Base-by-base conservation (phyloP, 495 filamentous ascomycete species). In the Emericellopsis terricola region DNA sequence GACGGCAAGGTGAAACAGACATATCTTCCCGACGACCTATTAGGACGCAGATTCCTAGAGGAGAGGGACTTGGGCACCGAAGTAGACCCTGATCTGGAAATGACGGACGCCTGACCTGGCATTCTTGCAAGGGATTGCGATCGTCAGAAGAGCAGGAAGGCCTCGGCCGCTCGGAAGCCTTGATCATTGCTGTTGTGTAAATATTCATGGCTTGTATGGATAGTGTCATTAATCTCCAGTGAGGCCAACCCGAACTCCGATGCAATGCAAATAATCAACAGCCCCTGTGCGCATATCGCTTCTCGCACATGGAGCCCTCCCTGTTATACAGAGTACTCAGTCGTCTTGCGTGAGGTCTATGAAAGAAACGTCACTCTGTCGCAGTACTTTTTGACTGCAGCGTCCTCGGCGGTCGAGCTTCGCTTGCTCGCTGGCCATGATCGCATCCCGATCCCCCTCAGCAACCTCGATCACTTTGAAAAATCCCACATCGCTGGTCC, bases 1-100 rank as follows among this genome's bases (percentile, higher is more conserved):
- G 73, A 84, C 40, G 89, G 89, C n/a, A 70, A 60, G 45, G 85
- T 94, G 13, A 65, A 61, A 44, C 89, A 97, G 55, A 80, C 89
- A 30, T 97, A 97, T 57, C 51, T 97, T 11, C 89, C 89, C 0
- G 75, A 78, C 35, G 62, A 65, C 38, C 49, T 97, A 17, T 51
- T 51, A 21, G 80, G 70, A 4, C 62, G 76, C 24, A 60, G 42
- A 29, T 94, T 97, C 48, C 51, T 97, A 29, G 86, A 92, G 46
- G 76, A 87, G 15, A 52, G 60, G 34, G 81, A 96, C 55, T 55
- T 97, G 42, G 89, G 89, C 10, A 70, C 61, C 0, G 66, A 76
- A 48, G 55, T 83, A 24, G 89, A 97, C 56, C 67, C 69, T 11
- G 62, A 65, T 34, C 41, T 57, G 34, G 50, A 46, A 33, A 57